These are phyloP conservation scores for Alopecurus myosuroides DNA, from an alignment of 176 grass and related monocot genomes.

Conservation along the genomic window DNA sequence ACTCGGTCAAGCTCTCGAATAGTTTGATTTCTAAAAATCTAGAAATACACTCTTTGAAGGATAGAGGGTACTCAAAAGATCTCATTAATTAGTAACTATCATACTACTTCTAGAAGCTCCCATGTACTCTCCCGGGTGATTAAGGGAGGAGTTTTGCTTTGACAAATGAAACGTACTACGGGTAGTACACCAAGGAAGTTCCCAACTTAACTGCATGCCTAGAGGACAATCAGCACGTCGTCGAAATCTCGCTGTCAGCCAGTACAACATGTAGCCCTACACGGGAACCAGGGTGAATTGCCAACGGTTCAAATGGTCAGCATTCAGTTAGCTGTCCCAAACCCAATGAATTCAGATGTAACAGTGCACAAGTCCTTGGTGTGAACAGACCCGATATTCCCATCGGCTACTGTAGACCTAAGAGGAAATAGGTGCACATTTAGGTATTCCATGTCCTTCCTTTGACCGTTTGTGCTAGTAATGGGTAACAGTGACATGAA, in stretches of 20 bases:
- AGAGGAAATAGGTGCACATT: not conserved
- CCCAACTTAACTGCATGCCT: not conserved
- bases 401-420: not conserved
- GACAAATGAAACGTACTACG: too few species aligned
- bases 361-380: not conserved
- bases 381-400: not conserved
- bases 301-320: constrained; percentile 2
- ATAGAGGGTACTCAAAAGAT: too few species aligned
- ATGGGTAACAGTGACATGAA: not conserved
- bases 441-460: not conserved
- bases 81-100: too few species aligned
- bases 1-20: too few species aligned
- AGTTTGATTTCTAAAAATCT: too few species aligned
- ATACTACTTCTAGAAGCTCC: too few species aligned
- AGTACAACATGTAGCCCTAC: not conserved
- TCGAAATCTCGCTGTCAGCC: not conserved
- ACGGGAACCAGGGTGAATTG: not conserved
- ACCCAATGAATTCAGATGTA: constrained; percentile 22
- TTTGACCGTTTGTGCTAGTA: not conserved
- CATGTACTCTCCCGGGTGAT: too few species aligned
- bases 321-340: constrained; percentile 30
- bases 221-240: not conserved
- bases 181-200: not conserved
- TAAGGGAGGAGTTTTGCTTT: too few species aligned
- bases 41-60: too few species aligned